Evolutionary conservation across 169 alveolate genomes (phyloP).

Genomic region (Plasmodium malariae): DNA sequence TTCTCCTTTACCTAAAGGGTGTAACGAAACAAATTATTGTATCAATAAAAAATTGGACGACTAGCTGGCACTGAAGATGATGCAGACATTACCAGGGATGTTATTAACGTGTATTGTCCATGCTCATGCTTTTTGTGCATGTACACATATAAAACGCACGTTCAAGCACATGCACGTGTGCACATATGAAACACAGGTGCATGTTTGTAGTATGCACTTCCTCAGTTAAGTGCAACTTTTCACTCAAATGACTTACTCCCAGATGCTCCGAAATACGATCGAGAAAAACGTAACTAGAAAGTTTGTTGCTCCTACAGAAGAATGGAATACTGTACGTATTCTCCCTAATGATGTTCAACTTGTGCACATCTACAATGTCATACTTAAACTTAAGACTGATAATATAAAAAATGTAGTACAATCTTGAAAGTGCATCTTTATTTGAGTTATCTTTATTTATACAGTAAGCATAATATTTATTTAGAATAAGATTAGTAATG

Average conservation of each 20-base stretch:
- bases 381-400: conserved; percentile 36
- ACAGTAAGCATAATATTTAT: conserved; percentile 38
- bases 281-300: conserved; percentile 12
- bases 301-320: neutral
- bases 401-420: conserved; percentile 44
- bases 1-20: conserved; percentile 34
- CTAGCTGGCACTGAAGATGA: no score
- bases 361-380: neutral
- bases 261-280: conserved; percentile 11
- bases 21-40: no score
- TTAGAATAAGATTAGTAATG: conserved; percentile 10
- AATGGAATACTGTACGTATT: conserved; percentile 30
- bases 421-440: conserved; percentile 21
- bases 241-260: conserved; percentile 11
- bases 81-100: no score
- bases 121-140: no score
- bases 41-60: no score
- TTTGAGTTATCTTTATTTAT: conserved; percentile 1
- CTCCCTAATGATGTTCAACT: conserved; percentile 12
- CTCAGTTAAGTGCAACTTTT: neutral
- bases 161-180: neutral
- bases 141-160: no score
- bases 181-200: neutral
- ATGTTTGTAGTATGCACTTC: neutral
- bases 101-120: no score